Percentiles rank a stretch among this genome's conserved stretches.
Evolutionary conservation across 352 stramenopile genomes (phyloP).

Genomic region (Pythium dissotocum): DNA sequence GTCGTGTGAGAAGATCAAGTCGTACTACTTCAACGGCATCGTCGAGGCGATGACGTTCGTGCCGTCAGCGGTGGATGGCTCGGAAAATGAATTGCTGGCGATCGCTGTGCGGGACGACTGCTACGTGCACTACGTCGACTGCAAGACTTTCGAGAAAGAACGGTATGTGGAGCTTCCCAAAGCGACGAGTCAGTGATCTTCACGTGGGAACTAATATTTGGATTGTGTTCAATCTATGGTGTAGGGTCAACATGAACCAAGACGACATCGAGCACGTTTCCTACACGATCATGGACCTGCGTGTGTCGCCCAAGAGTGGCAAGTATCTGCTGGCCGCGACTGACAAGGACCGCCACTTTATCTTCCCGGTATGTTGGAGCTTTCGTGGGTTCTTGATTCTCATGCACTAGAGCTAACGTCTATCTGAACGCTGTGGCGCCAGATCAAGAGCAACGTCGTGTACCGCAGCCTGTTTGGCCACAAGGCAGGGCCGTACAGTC

Average conservation of each 20-base stretch:
- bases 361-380: conserved; percentile 52
- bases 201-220: not conserved
- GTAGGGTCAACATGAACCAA: conserved; percentile 85
- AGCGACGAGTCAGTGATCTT: not conserved
- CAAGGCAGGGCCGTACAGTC: conserved; percentile 81
- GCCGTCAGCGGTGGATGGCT: conserved; percentile 18
- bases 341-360: conserved; percentile 81
- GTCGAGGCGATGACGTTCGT: conserved; percentile 69
- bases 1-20: conserved; percentile 65
- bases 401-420: too few species aligned
- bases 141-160: conserved; percentile 75
- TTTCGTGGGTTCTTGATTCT: too few species aligned
- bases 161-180: conserved; percentile 36
- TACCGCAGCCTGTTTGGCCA: conserved; percentile 83
- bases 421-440: not conserved
- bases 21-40: conserved; percentile 86
- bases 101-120: conserved; percentile 79
- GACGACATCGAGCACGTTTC: conserved; percentile 87
- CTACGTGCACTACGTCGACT: conserved; percentile 86
- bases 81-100: conserved; percentile 46
- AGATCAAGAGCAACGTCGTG: conserved; percentile 67
- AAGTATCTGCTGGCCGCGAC: conserved; percentile 83
- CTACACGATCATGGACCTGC: conserved; percentile 87
- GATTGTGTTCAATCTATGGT: not conserved
- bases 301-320: conserved; percentile 56